These are phyloP conservation scores for Taiozyma sp. DNA, from an alignment of 1,139 yeast genomes.

Conservation along the genomic window DNA sequence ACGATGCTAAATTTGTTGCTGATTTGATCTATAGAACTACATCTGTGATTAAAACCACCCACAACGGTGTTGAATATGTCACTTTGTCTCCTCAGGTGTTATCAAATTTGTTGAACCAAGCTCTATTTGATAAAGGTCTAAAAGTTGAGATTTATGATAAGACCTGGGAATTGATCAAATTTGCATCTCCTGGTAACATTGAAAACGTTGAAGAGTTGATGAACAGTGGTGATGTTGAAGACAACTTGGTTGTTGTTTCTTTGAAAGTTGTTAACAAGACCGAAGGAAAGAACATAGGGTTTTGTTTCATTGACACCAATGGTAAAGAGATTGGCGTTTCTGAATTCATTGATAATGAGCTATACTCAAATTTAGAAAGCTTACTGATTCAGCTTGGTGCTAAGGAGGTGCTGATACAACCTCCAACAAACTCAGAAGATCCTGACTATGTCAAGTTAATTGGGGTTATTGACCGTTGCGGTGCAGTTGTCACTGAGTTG, in stretches of 20 bases:
- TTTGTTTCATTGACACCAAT: conserved; percentile 76
- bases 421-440: conserved; percentile 38
- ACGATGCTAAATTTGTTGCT: conserved; percentile 79
- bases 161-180: conserved; percentile 51
- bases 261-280: conserved; percentile 48
- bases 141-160: conserved; percentile 73
- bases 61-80: conserved; percentile 52
- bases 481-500: conserved; percentile 60
- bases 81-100: conserved; percentile 78
- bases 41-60: conserved; percentile 62
- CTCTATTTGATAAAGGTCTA: conserved; percentile 65
- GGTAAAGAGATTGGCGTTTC: conserved; percentile 61
- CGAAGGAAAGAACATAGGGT: conserved; percentile 60
- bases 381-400: conserved; percentile 84
- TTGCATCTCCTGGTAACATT: conserved; percentile 90
- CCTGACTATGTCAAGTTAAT: conserved; percentile 42
- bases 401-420: conserved; percentile 71
- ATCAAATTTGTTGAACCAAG: conserved; percentile 56
- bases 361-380: conserved; percentile 82
- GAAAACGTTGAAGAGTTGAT: conserved; percentile 74
- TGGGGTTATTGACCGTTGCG: conserved; percentile 71
- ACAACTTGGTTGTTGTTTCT: conserved; percentile 67
- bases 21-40: conserved; percentile 79
- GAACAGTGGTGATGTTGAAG: conserved; percentile 38
- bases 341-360: conserved; percentile 84